Conservation (phyloP, 805 yeast genomes). For the Phaffomyces thermotolerans region DNA sequence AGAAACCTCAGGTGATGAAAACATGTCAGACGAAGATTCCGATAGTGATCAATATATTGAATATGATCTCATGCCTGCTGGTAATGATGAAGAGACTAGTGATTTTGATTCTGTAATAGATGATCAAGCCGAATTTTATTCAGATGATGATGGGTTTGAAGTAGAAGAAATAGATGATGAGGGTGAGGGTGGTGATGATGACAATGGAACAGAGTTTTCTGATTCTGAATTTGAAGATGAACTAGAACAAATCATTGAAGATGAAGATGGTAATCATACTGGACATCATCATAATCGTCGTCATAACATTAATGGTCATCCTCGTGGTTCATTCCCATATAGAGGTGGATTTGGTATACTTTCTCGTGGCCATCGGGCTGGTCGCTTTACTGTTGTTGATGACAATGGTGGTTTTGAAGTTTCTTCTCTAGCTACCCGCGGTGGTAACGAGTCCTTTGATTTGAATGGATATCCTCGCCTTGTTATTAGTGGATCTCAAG, state of each 20-base stretch:
- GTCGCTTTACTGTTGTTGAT: conserved; percentile 11
- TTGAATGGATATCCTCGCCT: too few species aligned
- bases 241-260: conserved; percentile 4
- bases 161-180: conserved; percentile 7
- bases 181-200: conserved; percentile 11
- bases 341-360: too few species aligned
- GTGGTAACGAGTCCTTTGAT: not conserved
- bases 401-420: not conserved
- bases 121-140: conserved; percentile 2
- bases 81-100: conserved; percentile 3
- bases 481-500: too few species aligned
- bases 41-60: conserved; percentile 21
- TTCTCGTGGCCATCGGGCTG: not conserved
- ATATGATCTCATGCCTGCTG: conserved; percentile 6
- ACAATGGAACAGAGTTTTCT: not conserved
- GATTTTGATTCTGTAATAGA: conserved; percentile 26
- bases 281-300: too few species aligned
- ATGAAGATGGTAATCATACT: not conserved
- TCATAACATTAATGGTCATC: too few species aligned
- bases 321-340: too few species aligned
- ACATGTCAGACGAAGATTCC: conserved; percentile 11
- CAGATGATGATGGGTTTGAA: conserved; percentile 11
- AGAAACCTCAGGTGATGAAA: conserved; percentile 9
- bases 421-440: not conserved
- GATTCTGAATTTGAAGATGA: conserved; percentile 11